Evolutionary conservation across 2,329 filamentous ascomycete genomes (phyloP).

Genomic region (Sporothrix pallida): DNA sequence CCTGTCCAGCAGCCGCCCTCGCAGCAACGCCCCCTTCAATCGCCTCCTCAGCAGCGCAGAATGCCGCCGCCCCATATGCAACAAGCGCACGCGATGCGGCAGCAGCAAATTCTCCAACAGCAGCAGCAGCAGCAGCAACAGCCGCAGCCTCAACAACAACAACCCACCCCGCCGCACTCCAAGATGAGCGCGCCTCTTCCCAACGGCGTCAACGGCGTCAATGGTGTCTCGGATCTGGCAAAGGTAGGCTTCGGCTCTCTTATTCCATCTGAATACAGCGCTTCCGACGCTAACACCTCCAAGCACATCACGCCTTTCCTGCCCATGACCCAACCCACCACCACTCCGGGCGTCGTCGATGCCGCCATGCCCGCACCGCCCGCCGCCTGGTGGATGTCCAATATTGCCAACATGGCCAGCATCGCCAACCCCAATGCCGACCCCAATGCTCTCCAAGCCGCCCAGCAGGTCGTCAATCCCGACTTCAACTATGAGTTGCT

Average conservation of each 20-base stretch:
- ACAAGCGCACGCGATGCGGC: slow-evolving; percentile 15
- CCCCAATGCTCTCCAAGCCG: slow-evolving; percentile 29
- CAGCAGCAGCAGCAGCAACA: slow-evolving; percentile 20
- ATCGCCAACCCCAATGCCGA: slow-evolving; percentile 36
- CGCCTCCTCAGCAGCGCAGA: slow-evolving; percentile 14
- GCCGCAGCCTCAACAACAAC: neutral
- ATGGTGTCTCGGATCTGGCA: slow-evolving; percentile 26
- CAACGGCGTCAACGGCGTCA: neutral
- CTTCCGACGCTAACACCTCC: slow-evolving; percentile 1
- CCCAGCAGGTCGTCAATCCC: slow-evolving; percentile 33
- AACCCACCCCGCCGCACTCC: neutral
- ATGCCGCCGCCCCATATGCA: slow-evolving; percentile 19
- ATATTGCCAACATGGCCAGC: slow-evolving; percentile 39
- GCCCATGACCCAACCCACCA: slow-evolving; percentile 34
- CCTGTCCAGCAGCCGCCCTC: neutral
- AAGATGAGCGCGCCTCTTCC: neutral
- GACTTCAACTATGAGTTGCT: slow-evolving; percentile 40
- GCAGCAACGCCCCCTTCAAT: neutral
- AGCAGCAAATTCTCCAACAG: slow-evolving; percentile 10
- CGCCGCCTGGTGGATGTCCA: slow-evolving; percentile 42
- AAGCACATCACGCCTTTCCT: slow-evolving; percentile 37
- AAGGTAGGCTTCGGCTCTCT: slow-evolving; percentile 15
- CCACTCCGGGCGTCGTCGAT: slow-evolving; percentile 22
- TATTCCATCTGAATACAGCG: neutral
- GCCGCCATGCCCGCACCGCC: slow-evolving; percentile 32